Evolutionary conservation across 352 stramenopile genomes (phyloP).

Genomic region (Thraustochytrium sp.): DNA sequence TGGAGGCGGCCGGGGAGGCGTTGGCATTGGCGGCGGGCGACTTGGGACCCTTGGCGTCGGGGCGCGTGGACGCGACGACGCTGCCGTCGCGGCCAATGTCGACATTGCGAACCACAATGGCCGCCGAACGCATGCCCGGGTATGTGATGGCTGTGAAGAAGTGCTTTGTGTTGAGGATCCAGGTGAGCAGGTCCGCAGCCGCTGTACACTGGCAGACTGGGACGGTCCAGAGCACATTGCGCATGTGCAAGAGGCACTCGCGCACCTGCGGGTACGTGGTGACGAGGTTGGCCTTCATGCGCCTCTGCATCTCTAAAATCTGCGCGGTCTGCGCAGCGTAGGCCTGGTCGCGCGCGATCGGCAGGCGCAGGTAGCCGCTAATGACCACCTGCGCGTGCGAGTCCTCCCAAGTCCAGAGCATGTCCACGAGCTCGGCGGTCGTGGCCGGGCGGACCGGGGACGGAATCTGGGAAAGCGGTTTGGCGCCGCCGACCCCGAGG

Average conservation of each 20-base stretch:
- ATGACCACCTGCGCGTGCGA: not conserved
- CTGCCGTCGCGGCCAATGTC: conserved; percentile 46
- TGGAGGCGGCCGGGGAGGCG: too few species aligned
- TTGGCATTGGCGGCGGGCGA: too few species aligned
- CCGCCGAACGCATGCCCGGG: not conserved
- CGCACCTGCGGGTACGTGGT: not conserved
- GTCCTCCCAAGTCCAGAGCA: conserved; percentile 41
- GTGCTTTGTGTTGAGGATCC: conserved; percentile 68
- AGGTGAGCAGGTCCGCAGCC: conserved; percentile 69
- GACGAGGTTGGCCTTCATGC: not conserved
- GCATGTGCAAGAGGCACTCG: not conserved
- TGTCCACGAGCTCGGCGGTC: conserved; percentile 38
- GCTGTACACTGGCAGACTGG: conserved; percentile 44
- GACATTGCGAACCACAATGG: conserved; percentile 37
- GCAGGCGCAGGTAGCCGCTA: not conserved
- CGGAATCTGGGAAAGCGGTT: not conserved
- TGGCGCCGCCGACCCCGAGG: not conserved
- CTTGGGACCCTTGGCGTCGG: not conserved
- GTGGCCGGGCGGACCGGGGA: conserved; percentile 26
- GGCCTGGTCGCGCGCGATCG: not conserved
- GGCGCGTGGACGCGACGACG: not conserved
- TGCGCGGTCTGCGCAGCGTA: not conserved
- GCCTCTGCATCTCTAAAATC: not conserved
- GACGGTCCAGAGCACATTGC: not conserved
- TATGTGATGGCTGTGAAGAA: conserved; percentile 56